phyloP scores from a whole-genome alignment of 1,139 yeast species.

The Debaryomyces sp. region DNA sequence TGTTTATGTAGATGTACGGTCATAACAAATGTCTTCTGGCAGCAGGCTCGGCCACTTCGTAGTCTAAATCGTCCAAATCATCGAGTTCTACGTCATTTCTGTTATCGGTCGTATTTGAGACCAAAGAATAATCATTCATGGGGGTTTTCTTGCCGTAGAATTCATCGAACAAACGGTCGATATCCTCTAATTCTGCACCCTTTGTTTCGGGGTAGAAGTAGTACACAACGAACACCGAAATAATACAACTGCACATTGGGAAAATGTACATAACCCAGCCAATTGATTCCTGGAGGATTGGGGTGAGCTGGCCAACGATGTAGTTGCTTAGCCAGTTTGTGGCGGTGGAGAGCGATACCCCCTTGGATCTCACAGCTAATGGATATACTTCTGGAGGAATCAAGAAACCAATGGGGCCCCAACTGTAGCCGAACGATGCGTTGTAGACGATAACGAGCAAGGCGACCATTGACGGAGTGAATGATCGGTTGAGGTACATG shows the following conservation, averaged over 20 bases:
- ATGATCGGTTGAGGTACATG: constrained; percentile 37
- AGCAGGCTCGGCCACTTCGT: constrained; percentile 10
- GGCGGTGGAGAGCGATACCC: constrained; percentile 56
- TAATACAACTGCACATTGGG: constrained; percentile 50
- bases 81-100: constrained; percentile 12
- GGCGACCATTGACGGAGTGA: constrained; percentile 51
- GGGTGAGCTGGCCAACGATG: constrained; percentile 57
- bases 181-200: constrained; percentile 85
- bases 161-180: constrained; percentile 80
- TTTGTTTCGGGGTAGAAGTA: constrained; percentile 85
- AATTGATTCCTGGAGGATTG: constrained; percentile 48
- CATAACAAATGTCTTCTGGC: constrained; percentile 1
- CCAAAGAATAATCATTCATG: constrained; percentile 22
- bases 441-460: constrained; percentile 52
- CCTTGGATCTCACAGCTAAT: constrained; percentile 55
- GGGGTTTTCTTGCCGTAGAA: constrained; percentile 22
- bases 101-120: constrained; percentile 9
- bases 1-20: not conserved
- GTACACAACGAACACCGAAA: constrained; percentile 56
- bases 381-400: constrained; percentile 59
- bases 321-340: constrained; percentile 59
- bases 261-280: constrained; percentile 54
- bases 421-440: constrained; percentile 56
- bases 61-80: constrained; percentile 21
- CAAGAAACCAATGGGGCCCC: constrained; percentile 62